Percentiles rank a stretch among this genome's conserved stretches.
These are phyloP conservation scores for Mortierella sp. DNA, from an alignment of 371 early-diverging fungal species.

Conservation along the genomic window DNA sequence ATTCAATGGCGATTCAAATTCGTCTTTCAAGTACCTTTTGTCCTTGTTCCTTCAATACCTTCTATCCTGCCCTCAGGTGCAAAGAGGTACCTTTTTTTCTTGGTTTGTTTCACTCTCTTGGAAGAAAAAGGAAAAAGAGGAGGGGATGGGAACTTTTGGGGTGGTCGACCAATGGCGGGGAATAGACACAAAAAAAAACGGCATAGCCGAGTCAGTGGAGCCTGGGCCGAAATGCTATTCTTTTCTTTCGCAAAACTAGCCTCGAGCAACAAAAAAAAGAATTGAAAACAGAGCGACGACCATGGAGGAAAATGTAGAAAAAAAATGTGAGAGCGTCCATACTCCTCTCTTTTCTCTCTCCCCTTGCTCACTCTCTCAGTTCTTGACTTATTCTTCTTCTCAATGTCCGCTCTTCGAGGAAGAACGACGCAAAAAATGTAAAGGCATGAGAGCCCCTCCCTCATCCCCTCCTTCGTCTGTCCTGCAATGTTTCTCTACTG, in stretches of 20 bases:
- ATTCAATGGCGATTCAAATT: not conserved
- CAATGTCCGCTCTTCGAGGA: not conserved
- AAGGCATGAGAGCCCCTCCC: conserved; percentile 1
- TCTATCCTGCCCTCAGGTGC: not conserved
- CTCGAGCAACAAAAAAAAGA: not conserved
- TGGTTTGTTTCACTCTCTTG: not conserved
- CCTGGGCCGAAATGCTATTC: not conserved
- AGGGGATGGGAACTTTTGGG: conserved; percentile 10
- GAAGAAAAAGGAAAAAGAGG: not conserved
- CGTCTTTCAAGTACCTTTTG: not conserved
- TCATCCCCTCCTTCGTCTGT: not conserved
- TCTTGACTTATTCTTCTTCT: not conserved
- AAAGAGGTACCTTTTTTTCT: not conserved
- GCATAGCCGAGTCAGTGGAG: not conserved
- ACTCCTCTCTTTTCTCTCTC: not conserved
- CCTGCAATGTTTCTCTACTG: not conserved
- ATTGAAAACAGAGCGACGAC: not conserved
- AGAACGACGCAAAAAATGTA: not conserved
- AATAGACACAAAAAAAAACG: not conserved
- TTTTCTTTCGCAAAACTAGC: not conserved
- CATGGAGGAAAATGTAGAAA: not conserved
- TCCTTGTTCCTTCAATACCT: not conserved
- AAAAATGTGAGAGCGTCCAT: conserved; percentile 1
- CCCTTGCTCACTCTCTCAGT: not conserved
- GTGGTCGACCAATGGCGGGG: conserved; percentile 11